Base-by-base conservation (phyloP, 1,139 yeast species). In the Nematodospora anomalae region DNA sequence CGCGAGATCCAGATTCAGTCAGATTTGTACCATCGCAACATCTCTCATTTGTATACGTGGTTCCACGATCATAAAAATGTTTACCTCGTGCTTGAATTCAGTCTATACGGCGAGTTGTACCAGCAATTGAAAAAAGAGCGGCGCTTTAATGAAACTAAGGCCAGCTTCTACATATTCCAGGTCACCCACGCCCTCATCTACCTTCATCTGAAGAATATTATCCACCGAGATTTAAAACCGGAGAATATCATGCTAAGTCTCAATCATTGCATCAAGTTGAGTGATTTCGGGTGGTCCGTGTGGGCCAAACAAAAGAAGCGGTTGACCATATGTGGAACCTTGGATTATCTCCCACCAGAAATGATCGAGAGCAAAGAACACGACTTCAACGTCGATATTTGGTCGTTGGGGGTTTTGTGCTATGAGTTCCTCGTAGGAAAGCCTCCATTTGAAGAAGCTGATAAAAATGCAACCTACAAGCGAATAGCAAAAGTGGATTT, bases 241-340 rank as follows among this genome's bases (percentile, higher is more conserved):
- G 97, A 90, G 55, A 90, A 90, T 51, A 83, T 90, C 35, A 62
- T 90, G 35, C 64, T 90, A 7, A 86, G 88, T 5, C 73, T 80
- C 38, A 78, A 86, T 53, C 85, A 88, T 48, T 71, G 73, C 25
- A 71, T 90, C 35, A 89, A 88, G 54, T 72, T 92, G 30, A 84
- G 96, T 29, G 98, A 92, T 60, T 92, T 92, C 60, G 98, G 98
- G 9, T 92, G 97, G 97, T 85, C 96, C 40, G 95, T 90, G 1
- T 36, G 40, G 11, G 33, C 27, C 20, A 30, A 33, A 25, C 29
- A 29, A 78, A 47, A 47, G 11, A 59, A 80, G 45, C 66, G 97
- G 49, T 72, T 80, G 13, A 92, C 98, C 0, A 77, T 92, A 64
- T 92, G 98, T 60, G 98, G 98, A 0, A 92, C 98, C 0, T 68